Evolutionary conservation across 352 stramenopile genomes (phyloP).

Genomic region (Pythium rhizo-oryzae): DNA sequence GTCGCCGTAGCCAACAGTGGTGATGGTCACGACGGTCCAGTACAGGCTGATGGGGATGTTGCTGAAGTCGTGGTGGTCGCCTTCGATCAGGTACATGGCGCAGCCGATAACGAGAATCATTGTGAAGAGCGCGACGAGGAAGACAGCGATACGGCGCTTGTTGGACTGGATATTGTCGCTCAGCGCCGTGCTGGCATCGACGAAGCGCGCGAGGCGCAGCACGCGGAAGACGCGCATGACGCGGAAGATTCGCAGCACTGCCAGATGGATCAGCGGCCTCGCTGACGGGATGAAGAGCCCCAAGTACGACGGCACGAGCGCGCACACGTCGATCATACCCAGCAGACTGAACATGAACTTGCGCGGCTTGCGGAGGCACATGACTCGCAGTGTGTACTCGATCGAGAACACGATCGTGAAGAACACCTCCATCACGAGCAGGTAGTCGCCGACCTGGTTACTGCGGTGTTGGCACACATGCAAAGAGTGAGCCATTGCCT

Average conservation of each 20-base stretch:
- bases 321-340: conserved; percentile 78
- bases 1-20: conserved; percentile 89
- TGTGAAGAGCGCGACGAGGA: conserved; percentile 73
- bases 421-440: conserved; percentile 71
- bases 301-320: conserved; percentile 80
- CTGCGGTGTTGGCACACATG: conserved; percentile 27
- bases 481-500: neutral
- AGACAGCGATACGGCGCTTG: conserved; percentile 76
- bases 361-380: conserved; percentile 59
- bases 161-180: conserved; percentile 83
- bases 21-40: conserved; percentile 89
- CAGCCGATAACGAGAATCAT: conserved; percentile 82
- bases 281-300: conserved; percentile 65
- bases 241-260: conserved; percentile 77
- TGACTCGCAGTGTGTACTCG: conserved; percentile 71
- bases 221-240: conserved; percentile 83
- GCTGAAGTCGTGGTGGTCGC: conserved; percentile 69
- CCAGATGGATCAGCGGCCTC: conserved; percentile 68
- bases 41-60: conserved; percentile 90
- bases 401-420: conserved; percentile 83
- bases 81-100: conserved; percentile 85
- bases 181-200: conserved; percentile 68
- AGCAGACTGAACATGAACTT: conserved; percentile 75
- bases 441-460: conserved; percentile 58
- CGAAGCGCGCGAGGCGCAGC: conserved; percentile 69